Percentiles rank a stretch among this genome's conserved stretches.
phyloP scores from a whole-genome alignment of 2,329 filamentous ascomycete species.

The Colletotrichum camelliae region DNA sequence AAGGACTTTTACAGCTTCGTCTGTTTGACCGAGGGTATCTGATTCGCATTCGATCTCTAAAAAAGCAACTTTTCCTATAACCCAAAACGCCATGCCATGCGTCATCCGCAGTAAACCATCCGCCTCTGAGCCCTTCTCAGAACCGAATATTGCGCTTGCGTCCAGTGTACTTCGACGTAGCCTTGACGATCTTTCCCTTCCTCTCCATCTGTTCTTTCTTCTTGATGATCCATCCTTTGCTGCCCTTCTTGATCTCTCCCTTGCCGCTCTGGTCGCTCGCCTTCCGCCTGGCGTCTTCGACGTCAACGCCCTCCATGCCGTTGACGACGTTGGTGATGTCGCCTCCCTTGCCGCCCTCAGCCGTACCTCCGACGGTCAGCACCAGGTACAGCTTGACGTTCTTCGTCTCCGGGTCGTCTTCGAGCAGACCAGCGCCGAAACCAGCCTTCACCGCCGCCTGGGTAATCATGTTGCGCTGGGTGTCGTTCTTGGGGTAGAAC shows the following conservation, averaged over 20 bases:
- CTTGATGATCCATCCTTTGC: constrained; percentile 81
- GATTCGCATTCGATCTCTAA: constrained; percentile 12
- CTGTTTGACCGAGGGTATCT: constrained; percentile 10
- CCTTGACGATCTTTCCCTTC: constrained; percentile 94
- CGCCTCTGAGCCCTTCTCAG: constrained; percentile 40
- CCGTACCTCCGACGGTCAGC: constrained; percentile 78
- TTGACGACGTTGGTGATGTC: constrained; percentile 92
- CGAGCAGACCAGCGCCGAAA: constrained; percentile 91
- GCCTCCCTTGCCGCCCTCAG: constrained; percentile 57
- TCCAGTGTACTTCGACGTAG: constrained; percentile 91
- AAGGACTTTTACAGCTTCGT: too few relatives aligned
- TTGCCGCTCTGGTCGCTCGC: constrained; percentile 49
- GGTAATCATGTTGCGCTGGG: constrained; percentile 90
- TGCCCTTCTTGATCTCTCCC: constrained; percentile 75
- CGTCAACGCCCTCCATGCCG: constrained; percentile 87
- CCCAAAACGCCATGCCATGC: constrained; percentile 27
- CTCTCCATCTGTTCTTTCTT: constrained; percentile 94
- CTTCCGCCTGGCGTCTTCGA: constrained; percentile 71
- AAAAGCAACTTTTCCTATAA: constrained; percentile 5
- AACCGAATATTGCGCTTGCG: constrained; percentile 83
- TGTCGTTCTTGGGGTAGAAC: constrained; percentile 96
- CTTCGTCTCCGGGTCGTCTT: constrained; percentile 96
- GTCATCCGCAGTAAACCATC: neutral
- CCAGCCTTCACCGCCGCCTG: constrained; percentile 90
- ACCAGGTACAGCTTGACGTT: constrained; percentile 97